Evolutionary conservation across 371 early-diverging fungal genomes (phyloP), one percentile per base, ranked within the genome.

Genomic region (Capniomyces stellatus): DNA sequence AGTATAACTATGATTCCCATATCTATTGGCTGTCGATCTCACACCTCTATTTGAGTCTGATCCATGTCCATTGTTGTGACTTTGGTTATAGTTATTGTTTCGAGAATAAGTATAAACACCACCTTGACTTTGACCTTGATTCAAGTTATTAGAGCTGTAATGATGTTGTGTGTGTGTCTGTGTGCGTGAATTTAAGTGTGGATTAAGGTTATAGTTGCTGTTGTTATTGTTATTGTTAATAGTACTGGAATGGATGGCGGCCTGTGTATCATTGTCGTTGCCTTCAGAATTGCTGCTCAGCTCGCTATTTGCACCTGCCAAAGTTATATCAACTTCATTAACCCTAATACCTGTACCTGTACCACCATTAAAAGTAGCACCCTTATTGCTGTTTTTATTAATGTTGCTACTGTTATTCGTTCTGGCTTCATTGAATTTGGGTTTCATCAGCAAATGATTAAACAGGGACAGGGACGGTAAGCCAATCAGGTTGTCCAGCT

Each of bases 401-500:
- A 35, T 35, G 6, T 6, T 10, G 35, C 6, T 35, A 15, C 15
- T 35, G 35, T 10, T 35, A 15, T 15, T 10, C 6, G 15, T 35
- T 35, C 10, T 10, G 35, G 35, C 35, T 35, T 6, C 6, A 15
- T 35, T 35, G 10, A 15, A 15, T 35, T 35, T 35, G 35, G 35
- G 35, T 35, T 35, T 35, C 15, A 10, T 6, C 35, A 40, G 22
- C 43, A 67, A 27, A 30, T 67, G 68, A 35, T 56, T 64, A 46
- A 67, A 63, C 22, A 66, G 54, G 29, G 51, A 51, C 1, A 44
- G 10, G 2, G 55, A 29, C 1, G 68, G 68, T 28, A 63, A 54
- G 0, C 68, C 68, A 10, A 67, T 66, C 13, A 62, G 53, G 47
- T 67, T 67, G 52, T 67, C 68, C 22, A 60, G 59, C 54, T 65